Evolutionary conservation across 441 rosid genomes (phyloP).

Genomic region (Erodium texanum): DNA sequence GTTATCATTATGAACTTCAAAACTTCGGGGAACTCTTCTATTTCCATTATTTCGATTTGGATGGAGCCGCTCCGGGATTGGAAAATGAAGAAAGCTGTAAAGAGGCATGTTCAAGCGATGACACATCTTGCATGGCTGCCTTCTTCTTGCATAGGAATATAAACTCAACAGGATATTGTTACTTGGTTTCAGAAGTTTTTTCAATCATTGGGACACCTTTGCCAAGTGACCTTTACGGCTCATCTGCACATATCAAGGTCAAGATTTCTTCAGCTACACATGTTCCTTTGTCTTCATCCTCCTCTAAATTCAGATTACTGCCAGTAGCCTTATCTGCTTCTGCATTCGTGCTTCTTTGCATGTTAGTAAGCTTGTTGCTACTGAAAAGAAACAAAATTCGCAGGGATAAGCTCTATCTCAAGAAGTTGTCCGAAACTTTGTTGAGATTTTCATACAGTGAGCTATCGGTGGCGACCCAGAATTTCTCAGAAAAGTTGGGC

Average conservation of each 20-base stretch:
- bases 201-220: background rate
- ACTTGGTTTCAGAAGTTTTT: background rate
- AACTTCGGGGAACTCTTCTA: background rate
- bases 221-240: background rate
- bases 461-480: slow-evolving; percentile 15
- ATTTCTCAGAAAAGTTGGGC: slow-evolving; percentile 24
- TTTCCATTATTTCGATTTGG: background rate
- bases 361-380: background rate
- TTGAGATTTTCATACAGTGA: slow-evolving; percentile 21
- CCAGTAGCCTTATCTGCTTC: background rate
- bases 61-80: background rate
- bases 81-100: background rate
- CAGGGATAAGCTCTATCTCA: background rate
- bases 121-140: background rate
- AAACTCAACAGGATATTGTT: background rate
- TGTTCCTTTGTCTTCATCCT: background rate
- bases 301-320: background rate
- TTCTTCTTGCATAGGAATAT: background rate
- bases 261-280: background rate
- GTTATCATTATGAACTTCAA: background rate
- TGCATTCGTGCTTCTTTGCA: background rate
- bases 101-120: background rate
- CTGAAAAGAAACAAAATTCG: background rate
- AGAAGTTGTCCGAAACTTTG: background rate
- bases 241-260: background rate